Percentiles rank a stretch among this genome's conserved stretches.
These are phyloP conservation scores for Phialophora verrucosa DNA, from an alignment of 2,329 filamentous ascomycete genomes.

Conservation along the genomic window DNA sequence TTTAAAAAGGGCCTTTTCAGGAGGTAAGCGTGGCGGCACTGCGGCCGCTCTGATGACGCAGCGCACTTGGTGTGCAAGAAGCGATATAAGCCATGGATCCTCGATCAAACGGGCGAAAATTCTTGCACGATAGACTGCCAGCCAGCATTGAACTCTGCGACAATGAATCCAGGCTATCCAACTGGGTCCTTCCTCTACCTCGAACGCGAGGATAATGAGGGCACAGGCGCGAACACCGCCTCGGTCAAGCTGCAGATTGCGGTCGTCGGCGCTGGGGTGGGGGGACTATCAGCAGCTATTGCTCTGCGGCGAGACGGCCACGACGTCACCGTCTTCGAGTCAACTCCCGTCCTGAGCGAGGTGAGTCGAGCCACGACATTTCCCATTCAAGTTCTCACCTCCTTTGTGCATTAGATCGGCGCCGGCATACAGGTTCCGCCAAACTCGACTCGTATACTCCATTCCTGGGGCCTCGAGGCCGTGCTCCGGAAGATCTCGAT, in stretches of 20 bases:
- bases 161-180: slow-evolving; percentile 9
- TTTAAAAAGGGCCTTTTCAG: background rate
- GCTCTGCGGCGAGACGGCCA: slow-evolving; percentile 43
- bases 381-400: background rate
- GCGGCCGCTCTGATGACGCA: background rate
- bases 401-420: slow-evolving; percentile 34
- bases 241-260: slow-evolving; percentile 13
- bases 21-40: background rate
- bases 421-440: slow-evolving; percentile 41
- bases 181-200: slow-evolving; percentile 12
- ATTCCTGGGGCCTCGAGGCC: slow-evolving; percentile 36
- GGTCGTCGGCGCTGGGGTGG: slow-evolving; percentile 43
- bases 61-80: background rate
- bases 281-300: slow-evolving; percentile 43
- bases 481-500: slow-evolving; percentile 5
- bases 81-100: slow-evolving; percentile 1
- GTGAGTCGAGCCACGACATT: background rate
- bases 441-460: slow-evolving; percentile 40
- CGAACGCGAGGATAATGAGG: background rate
- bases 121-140: background rate
- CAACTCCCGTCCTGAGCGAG: slow-evolving; percentile 14
- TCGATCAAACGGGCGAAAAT: background rate
- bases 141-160: background rate
- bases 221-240: background rate
- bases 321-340: slow-evolving; percentile 39